Evolutionary conservation across 306 rosid species (phyloP).

Genomic region (Cucumis hystrix): DNA sequence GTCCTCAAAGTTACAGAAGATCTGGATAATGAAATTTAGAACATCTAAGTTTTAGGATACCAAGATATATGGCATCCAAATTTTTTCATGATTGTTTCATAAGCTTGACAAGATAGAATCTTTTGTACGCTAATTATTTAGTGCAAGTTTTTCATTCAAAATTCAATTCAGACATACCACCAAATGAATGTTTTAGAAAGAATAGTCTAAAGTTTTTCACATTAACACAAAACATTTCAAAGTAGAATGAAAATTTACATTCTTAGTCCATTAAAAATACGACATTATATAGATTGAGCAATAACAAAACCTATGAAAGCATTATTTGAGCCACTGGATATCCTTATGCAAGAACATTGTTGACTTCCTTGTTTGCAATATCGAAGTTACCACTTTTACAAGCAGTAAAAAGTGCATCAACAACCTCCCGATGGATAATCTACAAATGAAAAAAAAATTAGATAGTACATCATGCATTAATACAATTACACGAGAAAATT

Average conservation of each 20-base stretch:
- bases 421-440: constrained; percentile 61
- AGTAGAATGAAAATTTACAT: constrained; percentile 31
- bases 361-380: constrained; percentile 77
- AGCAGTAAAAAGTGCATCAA: no score
- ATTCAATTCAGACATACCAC: neutral
- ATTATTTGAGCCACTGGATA: constrained; percentile 90
- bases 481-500: neutral
- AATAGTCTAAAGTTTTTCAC: neutral
- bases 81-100: neutral
- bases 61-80: neutral
- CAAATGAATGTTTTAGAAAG: neutral
- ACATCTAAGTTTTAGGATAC: neutral
- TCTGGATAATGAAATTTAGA: neutral
- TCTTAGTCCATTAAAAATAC: constrained; percentile 78
- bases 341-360: constrained; percentile 78
- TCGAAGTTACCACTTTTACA: constrained; percentile 85
- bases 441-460: constrained; percentile 18
- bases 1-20: neutral
- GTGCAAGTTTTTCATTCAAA: neutral
- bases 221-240: neutral
- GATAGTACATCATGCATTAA: neutral
- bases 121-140: neutral
- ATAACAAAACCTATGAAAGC: constrained; percentile 47
- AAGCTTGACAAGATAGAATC: neutral
- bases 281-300: no score